Conservation (phyloP, 345 rosid species). For the Gossypium thurberi region DNA sequence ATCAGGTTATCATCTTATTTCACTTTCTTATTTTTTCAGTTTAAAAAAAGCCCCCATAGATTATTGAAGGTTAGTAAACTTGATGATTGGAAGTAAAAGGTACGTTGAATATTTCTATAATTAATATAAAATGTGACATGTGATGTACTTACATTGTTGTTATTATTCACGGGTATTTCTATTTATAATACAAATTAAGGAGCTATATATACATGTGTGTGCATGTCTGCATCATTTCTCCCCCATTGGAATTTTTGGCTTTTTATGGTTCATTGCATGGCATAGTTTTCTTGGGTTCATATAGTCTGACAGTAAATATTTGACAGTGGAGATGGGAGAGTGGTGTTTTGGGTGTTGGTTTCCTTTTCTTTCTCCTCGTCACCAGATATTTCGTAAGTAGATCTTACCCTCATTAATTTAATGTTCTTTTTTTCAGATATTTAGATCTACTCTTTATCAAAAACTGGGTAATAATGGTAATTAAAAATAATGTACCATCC, state of each 20-base stretch:
- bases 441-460: background rate
- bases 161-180: background rate
- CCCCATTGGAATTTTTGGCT: too few species aligned
- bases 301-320: background rate
- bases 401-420: background rate
- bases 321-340: conserved; percentile 98
- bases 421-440: background rate
- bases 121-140: background rate
- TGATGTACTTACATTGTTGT: background rate
- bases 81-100: background rate
- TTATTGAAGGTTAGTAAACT: too few species aligned
- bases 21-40: background rate
- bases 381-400: conserved; percentile 64
- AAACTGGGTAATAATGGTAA: background rate
- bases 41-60: background rate
- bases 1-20: conserved; percentile 32
- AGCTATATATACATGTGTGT: background rate
- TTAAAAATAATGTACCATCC: too few species aligned
- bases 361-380: conserved; percentile 69
- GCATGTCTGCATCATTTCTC: too few species aligned
- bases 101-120: background rate
- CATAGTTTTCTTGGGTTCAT: background rate
- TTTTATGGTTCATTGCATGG: too few species aligned
- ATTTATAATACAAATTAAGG: background rate
- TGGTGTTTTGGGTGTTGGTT: conserved; percentile 61